Evolutionary conservation across 176 grass and related monocot genomes (phyloP), one percentile per base, ranked within the genome.

Genomic region (Hsuehochloa calcarea): DNA sequence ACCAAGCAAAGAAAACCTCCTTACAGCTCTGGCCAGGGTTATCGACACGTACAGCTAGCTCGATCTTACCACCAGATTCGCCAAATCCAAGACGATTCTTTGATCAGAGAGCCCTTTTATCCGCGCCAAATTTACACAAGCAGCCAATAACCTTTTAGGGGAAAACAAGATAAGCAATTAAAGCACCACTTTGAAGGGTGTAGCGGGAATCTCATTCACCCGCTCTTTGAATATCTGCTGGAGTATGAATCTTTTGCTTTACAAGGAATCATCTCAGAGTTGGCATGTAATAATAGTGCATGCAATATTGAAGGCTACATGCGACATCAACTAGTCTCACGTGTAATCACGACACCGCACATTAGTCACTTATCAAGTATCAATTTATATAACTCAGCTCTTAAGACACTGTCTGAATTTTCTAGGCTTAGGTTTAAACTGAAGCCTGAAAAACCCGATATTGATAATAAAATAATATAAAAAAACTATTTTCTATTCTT

Each of bases 161-260:
- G 22, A 20, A 22, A 62, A 16, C 31, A 63, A 8, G 86, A 83
- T 88, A 84, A 45, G 80, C 54, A 27, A 67, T 19, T 9, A 35
- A 65, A 25, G 46, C 68, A 12, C 51, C 70, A 35, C 23, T 78
- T 47, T 88, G 74, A 51, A 83, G 25, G 43, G 65, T 6, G 65
- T 40, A 25, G 34, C 16, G 7, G 51, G 80, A 88, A 88, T 88
- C 73, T 43, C 65, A 44, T 88, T 72, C 86, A 84, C 23, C 12
- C 19, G 9, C 8, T 10, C 65, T 72, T 78, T 70, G 54, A 65
- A 83, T 78, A 71, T 76, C 62, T 76, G 40, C 14, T 56, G 23
- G 61, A 66, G 19, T n/a, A 82, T 82, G 80, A 51, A 84, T 84
- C 74, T 72, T 19, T 41, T 26, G 25, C 69, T 88, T 78, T 84